Base-by-base conservation (phyloP, 345 rosid genomes). In the Streptanthus diversifolius region DNA sequence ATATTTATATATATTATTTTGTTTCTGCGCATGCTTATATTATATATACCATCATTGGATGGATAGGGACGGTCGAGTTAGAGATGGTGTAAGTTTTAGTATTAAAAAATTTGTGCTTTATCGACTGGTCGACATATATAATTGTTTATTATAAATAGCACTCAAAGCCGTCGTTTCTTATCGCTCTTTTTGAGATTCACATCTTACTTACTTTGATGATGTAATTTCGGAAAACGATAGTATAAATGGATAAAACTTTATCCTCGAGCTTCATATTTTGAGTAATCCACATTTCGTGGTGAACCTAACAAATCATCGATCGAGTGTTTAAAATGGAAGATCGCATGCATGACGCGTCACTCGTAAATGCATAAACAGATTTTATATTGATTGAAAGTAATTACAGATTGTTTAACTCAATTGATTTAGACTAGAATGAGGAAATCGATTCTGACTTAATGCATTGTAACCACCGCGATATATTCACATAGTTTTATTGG, bases 61-160 rank as follows among this genome's bases (percentile, higher is more conserved):
- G 51, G 70, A 69, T 63, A 62, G 70, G 44, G 79, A 75, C 53
- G 57, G 64, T 53, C 64, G 24, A 68, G 58, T 62, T 68, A 61
- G 25, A 40, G 29, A 51, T 67, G 5, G 58, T 64, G 64, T 59
- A 40, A 56, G 13, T 53, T 52, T 66, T 55, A 6, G 35, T 49
- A 39, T 49, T 49, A 5, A 25, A 67, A 25, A 3, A 39, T 52
- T 40, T 32, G 30, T 75, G 63, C 70, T 68, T 74, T 68, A 24
- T 41, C 67, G 27, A 3, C 27, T 25, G 27, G 27, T 25, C 27
- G 57, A 61, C n/a, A 41, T 68, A 4, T 13, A 8, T 22, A 17
- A 1, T 7, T 61, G 3, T 40, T 27, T 68, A 62, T 36, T 61
- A 6, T 59, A 40, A 7, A 7, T 18, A 17, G 64, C 74, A 60